A percentile compares a stretch with the other conserved stretches of the same genome.
phyloP scores from a whole-genome alignment of 2,329 filamentous ascomycete species.

The Teratosphaeria viscida region DNA sequence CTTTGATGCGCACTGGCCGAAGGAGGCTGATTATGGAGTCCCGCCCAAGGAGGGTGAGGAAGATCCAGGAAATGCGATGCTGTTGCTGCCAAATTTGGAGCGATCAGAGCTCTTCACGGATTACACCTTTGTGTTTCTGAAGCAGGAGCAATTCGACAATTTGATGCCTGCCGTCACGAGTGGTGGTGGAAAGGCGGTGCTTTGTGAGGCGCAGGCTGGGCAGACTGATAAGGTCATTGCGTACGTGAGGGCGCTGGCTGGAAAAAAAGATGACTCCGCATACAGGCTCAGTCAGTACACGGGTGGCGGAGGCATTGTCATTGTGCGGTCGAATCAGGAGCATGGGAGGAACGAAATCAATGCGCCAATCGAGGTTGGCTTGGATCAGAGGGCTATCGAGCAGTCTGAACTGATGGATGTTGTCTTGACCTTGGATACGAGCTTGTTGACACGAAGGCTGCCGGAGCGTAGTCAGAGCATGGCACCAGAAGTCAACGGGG shows the following conservation, averaged over 20 bases:
- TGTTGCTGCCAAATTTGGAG: slow-evolving; percentile 58
- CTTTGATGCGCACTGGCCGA: slow-evolving; percentile 70
- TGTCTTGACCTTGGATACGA: slow-evolving; percentile 71
- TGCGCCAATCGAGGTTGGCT: slow-evolving; percentile 49
- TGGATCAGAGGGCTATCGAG: slow-evolving; percentile 74
- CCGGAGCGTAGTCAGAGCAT: neutral
- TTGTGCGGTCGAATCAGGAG: slow-evolving; percentile 55
- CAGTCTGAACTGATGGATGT: slow-evolving; percentile 88
- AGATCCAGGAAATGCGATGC: slow-evolving; percentile 47
- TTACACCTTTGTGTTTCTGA: slow-evolving; percentile 82
- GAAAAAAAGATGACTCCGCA: slow-evolving; percentile 51
- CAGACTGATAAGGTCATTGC: slow-evolving; percentile 68
- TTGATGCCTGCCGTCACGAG: slow-evolving; percentile 64
- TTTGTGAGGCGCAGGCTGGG: slow-evolving; percentile 50
- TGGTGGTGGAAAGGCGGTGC: slow-evolving; percentile 71
- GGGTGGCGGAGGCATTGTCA: slow-evolving; percentile 51
- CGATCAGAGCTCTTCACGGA: slow-evolving; percentile 69
- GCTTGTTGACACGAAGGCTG: slow-evolving; percentile 42
- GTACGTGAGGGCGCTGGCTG: slow-evolving; percentile 64
- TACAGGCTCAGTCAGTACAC: slow-evolving; percentile 21
- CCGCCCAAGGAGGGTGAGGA: slow-evolving; percentile 61
- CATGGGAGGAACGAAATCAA: slow-evolving; percentile 10
- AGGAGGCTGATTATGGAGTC: slow-evolving; percentile 61
- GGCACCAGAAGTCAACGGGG: neutral
- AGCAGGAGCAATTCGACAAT: slow-evolving; percentile 62